phyloP scores from a whole-genome alignment of 306 rosid genomes.

The Lagenaria siceraria region DNA sequence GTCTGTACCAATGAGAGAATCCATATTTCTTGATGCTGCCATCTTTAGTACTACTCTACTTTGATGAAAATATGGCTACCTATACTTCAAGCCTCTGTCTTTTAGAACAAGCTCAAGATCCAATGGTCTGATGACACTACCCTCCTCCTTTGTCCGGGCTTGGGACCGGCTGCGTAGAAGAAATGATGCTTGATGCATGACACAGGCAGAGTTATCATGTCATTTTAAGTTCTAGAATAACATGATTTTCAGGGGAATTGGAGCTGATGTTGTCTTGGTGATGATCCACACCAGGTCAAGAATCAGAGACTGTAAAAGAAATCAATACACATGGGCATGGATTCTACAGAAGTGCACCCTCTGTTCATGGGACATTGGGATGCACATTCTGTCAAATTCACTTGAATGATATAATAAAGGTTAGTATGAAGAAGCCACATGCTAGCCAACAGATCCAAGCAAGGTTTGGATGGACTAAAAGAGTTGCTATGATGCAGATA shows the following conservation, averaged over 20 bases:
- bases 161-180: slow-evolving; percentile 19
- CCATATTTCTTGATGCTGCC: slow-evolving; percentile 8
- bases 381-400: background rate
- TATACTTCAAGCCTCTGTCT: background rate
- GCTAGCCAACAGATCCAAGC: background rate
- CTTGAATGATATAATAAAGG: background rate
- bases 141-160: slow-evolving; percentile 22
- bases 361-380: background rate
- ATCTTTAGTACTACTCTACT: background rate
- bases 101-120: background rate
- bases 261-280: background rate
- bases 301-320: background rate
- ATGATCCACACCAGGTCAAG: background rate
- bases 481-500: background rate
- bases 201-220: slow-evolving; percentile 20
- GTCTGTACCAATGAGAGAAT: background rate
- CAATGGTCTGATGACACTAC: slow-evolving; percentile 5
- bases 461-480: background rate
- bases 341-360: background rate
- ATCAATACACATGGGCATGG: background rate
- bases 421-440: background rate
- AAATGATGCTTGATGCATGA: background rate
- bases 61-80: background rate
- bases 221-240: background rate
- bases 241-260: slow-evolving; percentile 3